Base-by-base conservation (phyloP, 2,329 filamentous ascomycete species). In the Coleophoma crateriformis region DNA sequence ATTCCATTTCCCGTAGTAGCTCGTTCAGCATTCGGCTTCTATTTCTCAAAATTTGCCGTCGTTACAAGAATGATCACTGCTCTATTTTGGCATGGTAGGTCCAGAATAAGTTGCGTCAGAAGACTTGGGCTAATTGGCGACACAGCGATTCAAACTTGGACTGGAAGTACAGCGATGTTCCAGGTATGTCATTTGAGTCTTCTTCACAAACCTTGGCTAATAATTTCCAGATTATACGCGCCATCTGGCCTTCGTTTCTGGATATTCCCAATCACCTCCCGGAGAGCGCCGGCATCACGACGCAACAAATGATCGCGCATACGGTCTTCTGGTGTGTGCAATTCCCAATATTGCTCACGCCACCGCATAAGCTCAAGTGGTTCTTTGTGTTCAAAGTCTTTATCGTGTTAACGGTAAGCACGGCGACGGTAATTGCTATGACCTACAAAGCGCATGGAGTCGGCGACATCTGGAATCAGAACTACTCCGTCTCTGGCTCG, bases 241-340 rank as follows among this genome's bases (percentile, higher is more conserved):
- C 71, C 19, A 68, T 70, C 41, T 81, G 77, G 74, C 78, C 79
- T 0, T 74, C 71, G 14, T 82, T 72, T 3, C 66, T 67, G 1
- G 17, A 49, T 20, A 65, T 82, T 10, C 69, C 72, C 0, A 83
- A 83, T 56, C 65, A 68, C n/a, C 67, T 82, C 2, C 66, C 63
- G 2, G 67, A 61, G 4, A 71, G 75, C 19, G 39, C 40, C 13
- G 77, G 77, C 15, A 78, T 80, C 43, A 77, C 74, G 8, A 78
- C 73, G 5, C 71, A 78, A 51, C 73, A 74, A 7, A 70, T 82
- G 69, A 57, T 78, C 15, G 70, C 68, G 20, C 77, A 78, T 56
- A 73, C 82, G 51, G 54, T 82, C 11, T 55, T 51, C 44, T 49
- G 46, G 42, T 33, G 27, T 20, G 32, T 51, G 3, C 40, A 49